Conservation (phyloP, 2,329 filamentous ascomycete species). For the Exophiala viscosa region DNA sequence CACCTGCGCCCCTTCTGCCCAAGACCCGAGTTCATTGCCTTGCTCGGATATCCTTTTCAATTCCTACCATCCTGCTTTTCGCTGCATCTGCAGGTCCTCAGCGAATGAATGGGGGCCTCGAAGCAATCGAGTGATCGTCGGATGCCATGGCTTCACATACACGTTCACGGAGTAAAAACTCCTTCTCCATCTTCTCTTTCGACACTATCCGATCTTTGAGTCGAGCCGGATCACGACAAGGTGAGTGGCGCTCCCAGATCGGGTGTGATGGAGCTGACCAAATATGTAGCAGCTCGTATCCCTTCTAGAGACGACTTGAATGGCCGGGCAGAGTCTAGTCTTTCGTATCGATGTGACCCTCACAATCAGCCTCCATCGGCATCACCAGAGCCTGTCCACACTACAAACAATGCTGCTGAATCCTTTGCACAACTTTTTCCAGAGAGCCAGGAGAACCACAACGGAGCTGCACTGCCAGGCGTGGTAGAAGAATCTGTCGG, state of each 20-base stretch:
- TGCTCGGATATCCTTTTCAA: too few relatives aligned
- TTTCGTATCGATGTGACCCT: constrained; percentile 24
- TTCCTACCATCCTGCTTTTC: too few relatives aligned
- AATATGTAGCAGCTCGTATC: constrained; percentile 14
- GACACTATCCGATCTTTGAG: constrained; percentile 22
- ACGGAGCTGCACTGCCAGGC: background rate
- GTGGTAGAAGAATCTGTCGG: background rate
- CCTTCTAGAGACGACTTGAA: constrained; percentile 19
- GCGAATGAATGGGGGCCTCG: too few relatives aligned
- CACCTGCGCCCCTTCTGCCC: too few relatives aligned
- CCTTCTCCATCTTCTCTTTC: constrained; percentile 24
- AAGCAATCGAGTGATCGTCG: background rate
- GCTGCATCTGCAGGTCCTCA: too few relatives aligned
- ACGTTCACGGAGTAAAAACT: constrained; percentile 20
- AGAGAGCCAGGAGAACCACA: background rate
- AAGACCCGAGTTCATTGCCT: too few relatives aligned
- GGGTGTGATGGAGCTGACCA: constrained; percentile 4
- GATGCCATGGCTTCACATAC: constrained; percentile 17
- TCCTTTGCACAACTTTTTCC: background rate
- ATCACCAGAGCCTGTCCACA: constrained; percentile 7
- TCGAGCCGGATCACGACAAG: constrained; percentile 23
- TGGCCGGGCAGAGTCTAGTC: constrained; percentile 17
- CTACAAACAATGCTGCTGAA: background rate
- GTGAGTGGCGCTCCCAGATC: constrained; percentile 5
- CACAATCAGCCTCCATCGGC: constrained; percentile 18